Percentiles rank a stretch among this genome's conserved stretches.
These are phyloP conservation scores for Coelastrella sp. DNA, from an alignment of 139 green algal species.

Conservation along the genomic window DNA sequence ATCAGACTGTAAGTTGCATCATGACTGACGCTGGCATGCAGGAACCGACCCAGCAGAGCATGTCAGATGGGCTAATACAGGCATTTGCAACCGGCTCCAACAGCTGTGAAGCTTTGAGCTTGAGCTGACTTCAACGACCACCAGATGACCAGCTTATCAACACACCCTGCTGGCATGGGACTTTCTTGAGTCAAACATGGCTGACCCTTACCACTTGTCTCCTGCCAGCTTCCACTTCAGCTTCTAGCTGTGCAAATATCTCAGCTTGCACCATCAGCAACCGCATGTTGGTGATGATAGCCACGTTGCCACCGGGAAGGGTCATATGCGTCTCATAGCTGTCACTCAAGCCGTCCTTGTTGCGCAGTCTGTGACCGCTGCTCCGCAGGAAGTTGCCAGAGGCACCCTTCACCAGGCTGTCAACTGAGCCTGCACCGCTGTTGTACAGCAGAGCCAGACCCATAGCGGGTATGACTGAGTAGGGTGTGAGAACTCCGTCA, in stretches of 20 bases:
- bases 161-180: background rate
- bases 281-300: constrained; percentile 81
- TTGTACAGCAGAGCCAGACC: constrained; percentile 79
- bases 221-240: constrained; percentile 39
- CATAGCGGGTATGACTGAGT: constrained; percentile 57
- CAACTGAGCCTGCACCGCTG: constrained; percentile 32
- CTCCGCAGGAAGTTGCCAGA: background rate
- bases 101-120: background rate
- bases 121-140: background rate
- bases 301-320: constrained; percentile 75
- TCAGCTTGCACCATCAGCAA: constrained; percentile 73
- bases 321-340: constrained; percentile 89
- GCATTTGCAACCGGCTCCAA: background rate
- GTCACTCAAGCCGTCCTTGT: constrained; percentile 25
- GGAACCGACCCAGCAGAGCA: too few species aligned
- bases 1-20: too few species aligned
- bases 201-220: constrained; percentile 3
- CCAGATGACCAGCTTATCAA: too few species aligned
- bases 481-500: constrained; percentile 82
- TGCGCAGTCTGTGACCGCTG: background rate
- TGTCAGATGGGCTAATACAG: too few species aligned
- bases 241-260: constrained; percentile 73
- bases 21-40: too few species aligned
- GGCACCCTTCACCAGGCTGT: constrained; percentile 28
- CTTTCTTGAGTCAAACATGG: background rate